phyloP scores from a whole-genome alignment of 2,329 filamentous ascomycete species.

The Celoporthe dispersa region DNA sequence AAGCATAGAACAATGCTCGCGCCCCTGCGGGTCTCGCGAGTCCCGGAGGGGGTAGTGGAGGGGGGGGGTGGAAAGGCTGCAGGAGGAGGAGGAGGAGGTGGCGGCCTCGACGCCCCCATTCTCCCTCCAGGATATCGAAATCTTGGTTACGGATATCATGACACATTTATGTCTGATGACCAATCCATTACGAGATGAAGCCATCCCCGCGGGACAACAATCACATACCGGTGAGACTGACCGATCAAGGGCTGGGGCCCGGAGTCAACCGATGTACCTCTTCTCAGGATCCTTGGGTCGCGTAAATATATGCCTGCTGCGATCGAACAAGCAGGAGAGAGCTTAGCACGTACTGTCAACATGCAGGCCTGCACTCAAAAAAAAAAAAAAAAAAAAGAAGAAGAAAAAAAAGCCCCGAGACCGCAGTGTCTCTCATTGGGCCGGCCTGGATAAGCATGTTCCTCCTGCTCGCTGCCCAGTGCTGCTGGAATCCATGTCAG shows the following conservation, averaged over 20 bases:
- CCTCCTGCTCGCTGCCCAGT: not conserved
- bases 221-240: not conserved
- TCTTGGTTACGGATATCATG: not conserved
- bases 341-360: not conserved
- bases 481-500: not conserved
- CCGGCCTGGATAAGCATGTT: not conserved
- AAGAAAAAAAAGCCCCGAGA: not conserved
- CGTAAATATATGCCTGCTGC: constrained; percentile 4
- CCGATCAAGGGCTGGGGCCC: not conserved
- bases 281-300: not conserved
- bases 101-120: not conserved
- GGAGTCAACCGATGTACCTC: constrained; percentile 1
- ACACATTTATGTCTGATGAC: not conserved
- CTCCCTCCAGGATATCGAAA: not conserved
- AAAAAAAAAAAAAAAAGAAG: not conserved
- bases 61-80: not conserved
- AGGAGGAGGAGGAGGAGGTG: not conserved
- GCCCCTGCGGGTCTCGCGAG: not conserved
- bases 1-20: not conserved
- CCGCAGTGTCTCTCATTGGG: not conserved
- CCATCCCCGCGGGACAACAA: not conserved
- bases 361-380: not conserved
- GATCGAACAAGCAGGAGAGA: constrained; percentile 3
- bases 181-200: not conserved
- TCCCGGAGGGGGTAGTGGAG: too few species aligned